phyloP scores from a whole-genome alignment of 805 yeast species.

The Isabelozyma rhagii region DNA sequence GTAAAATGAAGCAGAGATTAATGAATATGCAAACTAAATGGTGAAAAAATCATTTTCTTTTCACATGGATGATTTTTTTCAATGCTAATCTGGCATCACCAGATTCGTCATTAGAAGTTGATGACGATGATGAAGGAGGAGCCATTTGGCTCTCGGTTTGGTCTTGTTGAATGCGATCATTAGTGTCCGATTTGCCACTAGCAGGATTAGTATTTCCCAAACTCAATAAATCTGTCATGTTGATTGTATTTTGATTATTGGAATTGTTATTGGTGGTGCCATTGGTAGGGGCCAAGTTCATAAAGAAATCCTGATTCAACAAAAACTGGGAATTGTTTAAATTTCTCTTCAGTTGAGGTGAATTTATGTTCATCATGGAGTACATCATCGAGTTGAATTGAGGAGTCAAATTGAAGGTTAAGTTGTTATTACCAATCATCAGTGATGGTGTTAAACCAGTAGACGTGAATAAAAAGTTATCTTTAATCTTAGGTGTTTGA shows the following conservation, averaged over 20 bases:
- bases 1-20: not conserved
- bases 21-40: not conserved
- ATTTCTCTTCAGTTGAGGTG: constrained; percentile 25
- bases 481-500: constrained; percentile 34
- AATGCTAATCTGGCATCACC: constrained; percentile 38
- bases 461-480: constrained; percentile 16
- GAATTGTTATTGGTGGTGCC: constrained; percentile 1
- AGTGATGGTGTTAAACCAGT: constrained; percentile 29
- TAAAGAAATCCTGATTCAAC: constrained; percentile 27
- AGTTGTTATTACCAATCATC: constrained; percentile 3
- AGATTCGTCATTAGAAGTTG: constrained; percentile 18
- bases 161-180: not conserved
- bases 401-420: constrained; percentile 35
- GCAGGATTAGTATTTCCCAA: constrained; percentile 4
- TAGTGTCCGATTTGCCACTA: not conserved
- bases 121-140: constrained; percentile 4
- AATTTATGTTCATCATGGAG: constrained; percentile 29
- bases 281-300: constrained; percentile 7
- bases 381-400: constrained; percentile 41
- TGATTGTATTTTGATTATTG: constrained; percentile 6
- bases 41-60: constrained; percentile 13
- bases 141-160: not conserved
- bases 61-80: constrained; percentile 32
- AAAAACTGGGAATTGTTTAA: constrained; percentile 14
- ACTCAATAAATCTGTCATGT: constrained; percentile 18